phyloP scores from a whole-genome alignment of 2,329 filamentous ascomycete genomes.

The Shiraia bambusicola region DNA sequence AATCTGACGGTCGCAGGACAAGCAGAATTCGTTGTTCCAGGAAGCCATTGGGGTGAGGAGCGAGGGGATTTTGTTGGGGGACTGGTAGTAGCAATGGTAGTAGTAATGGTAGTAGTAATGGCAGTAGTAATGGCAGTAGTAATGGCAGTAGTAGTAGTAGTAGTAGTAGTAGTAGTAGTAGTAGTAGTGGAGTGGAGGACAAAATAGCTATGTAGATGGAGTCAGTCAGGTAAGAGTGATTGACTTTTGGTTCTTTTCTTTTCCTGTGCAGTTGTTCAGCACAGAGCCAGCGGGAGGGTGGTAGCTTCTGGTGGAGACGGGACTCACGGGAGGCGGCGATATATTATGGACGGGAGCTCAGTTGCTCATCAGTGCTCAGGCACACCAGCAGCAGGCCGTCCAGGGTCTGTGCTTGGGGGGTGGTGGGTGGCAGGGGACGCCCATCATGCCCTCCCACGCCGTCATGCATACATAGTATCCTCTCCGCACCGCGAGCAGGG shows the following conservation, averaged over 20 bases:
- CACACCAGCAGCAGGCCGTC: constrained; percentile 5
- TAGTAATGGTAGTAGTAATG: too few species aligned
- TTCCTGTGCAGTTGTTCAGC: not conserved
- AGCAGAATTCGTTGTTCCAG: constrained; percentile 79
- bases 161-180: too few species aligned
- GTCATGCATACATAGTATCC: constrained; percentile 20
- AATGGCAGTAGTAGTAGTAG: too few species aligned
- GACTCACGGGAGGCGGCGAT: constrained; percentile 20
- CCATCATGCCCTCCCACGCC: too few species aligned
- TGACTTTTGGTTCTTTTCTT: too few species aligned
- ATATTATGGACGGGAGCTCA: constrained; percentile 21
- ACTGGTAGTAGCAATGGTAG: too few species aligned
- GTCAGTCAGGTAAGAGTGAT: too few species aligned
- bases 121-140: too few species aligned
- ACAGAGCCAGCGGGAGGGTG: constrained; percentile 6
- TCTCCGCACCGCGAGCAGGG: constrained; percentile 12
- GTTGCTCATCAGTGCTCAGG: too few species aligned
- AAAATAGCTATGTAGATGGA: too few species aligned
- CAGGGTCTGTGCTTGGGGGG: constrained; percentile 1
- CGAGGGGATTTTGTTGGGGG: constrained; percentile 5
- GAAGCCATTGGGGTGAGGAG: constrained; percentile 35
- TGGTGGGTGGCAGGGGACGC: constrained; percentile 1
- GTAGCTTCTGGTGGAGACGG: constrained; percentile 14
- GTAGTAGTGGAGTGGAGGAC: too few species aligned
- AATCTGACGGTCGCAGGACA: constrained; percentile 89